phyloP scores from a whole-genome alignment of 208 protist species.

The Crithidia bombi region DNA sequence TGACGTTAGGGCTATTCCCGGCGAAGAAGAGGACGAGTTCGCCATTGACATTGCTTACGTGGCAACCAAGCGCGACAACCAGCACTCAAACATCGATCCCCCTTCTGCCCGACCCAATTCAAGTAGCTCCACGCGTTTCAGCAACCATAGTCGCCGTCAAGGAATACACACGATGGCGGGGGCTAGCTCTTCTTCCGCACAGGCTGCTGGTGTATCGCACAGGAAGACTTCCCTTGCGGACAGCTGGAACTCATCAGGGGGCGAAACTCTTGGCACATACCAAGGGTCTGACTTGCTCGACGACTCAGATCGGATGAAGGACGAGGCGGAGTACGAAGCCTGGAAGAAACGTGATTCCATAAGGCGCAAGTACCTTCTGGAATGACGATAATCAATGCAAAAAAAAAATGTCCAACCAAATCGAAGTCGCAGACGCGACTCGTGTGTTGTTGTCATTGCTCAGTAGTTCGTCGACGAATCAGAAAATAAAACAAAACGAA shows the following conservation, averaged over 20 bases:
- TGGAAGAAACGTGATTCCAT: constrained; percentile 52
- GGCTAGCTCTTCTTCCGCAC: neutral
- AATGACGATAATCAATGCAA: neutral
- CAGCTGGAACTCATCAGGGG: constrained; percentile 23
- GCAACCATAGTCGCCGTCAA: neutral
- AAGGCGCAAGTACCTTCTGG: constrained; percentile 30
- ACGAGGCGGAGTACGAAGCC: constrained; percentile 50
- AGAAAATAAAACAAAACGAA: no score
- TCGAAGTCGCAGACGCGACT: no score
- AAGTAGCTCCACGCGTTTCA: constrained; percentile 1
- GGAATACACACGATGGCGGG: neutral
- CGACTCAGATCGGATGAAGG: constrained; percentile 69
- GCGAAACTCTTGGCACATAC: constrained; percentile 21
- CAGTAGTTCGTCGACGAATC: no score
- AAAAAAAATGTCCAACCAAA: no score
- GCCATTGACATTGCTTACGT: constrained; percentile 55
- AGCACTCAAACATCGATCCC: neutral
- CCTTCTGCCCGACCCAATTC: neutral
- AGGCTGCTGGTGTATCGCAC: neutral
- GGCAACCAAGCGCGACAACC: constrained; percentile 16
- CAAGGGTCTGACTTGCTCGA: constrained; percentile 44
- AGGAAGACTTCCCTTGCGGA: constrained; percentile 16
- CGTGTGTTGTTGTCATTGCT: neutral
- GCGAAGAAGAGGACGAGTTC: constrained; percentile 45
- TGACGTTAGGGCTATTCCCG: neutral